Evolutionary conservation across 2,329 filamentous ascomycete genomes (phyloP).

Genomic region (Acrocalymma vagum): DNA sequence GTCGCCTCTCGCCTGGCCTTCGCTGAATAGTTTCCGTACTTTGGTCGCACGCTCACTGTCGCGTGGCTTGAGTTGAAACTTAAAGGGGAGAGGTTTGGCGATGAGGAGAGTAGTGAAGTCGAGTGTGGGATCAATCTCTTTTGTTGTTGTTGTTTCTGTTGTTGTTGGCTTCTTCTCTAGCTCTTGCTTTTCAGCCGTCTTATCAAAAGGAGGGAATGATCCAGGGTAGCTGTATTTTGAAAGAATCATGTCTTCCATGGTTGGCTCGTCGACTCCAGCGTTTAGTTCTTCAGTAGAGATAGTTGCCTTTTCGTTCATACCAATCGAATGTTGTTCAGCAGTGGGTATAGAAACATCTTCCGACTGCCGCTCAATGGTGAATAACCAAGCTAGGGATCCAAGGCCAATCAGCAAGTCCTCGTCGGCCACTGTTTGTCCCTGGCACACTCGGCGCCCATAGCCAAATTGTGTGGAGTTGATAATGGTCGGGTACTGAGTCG

Average conservation of each 20-base stretch:
- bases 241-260: slow-evolving; percentile 34
- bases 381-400: slow-evolving; percentile 56
- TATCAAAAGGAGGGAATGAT: slow-evolving; percentile 13
- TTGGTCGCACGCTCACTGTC: slow-evolving; percentile 37
- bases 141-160: slow-evolving; percentile 31
- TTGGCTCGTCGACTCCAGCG: slow-evolving; percentile 29
- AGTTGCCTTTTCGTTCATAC: slow-evolving; percentile 42
- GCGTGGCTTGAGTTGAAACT: slow-evolving; percentile 50
- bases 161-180: slow-evolving; percentile 30
- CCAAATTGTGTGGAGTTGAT: slow-evolving; percentile 64
- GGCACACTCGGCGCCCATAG: slow-evolving; percentile 60
- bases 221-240: slow-evolving; percentile 38
- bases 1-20: slow-evolving; percentile 48
- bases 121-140: slow-evolving; percentile 51
- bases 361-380: slow-evolving; percentile 44
- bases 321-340: slow-evolving; percentile 17
- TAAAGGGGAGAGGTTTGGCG: slow-evolving; percentile 56
- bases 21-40: slow-evolving; percentile 44
- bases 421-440: slow-evolving; percentile 53
- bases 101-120: slow-evolving; percentile 55
- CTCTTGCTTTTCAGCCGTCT: slow-evolving; percentile 9
- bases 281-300: slow-evolving; percentile 48
- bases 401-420: slow-evolving; percentile 53
- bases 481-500: slow-evolving; percentile 61
- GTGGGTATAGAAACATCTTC: slow-evolving; percentile 17